Evolutionary conservation across 495 filamentous ascomycete species (phyloP).

Genomic region (Oleoguttula mirabilis): DNA sequence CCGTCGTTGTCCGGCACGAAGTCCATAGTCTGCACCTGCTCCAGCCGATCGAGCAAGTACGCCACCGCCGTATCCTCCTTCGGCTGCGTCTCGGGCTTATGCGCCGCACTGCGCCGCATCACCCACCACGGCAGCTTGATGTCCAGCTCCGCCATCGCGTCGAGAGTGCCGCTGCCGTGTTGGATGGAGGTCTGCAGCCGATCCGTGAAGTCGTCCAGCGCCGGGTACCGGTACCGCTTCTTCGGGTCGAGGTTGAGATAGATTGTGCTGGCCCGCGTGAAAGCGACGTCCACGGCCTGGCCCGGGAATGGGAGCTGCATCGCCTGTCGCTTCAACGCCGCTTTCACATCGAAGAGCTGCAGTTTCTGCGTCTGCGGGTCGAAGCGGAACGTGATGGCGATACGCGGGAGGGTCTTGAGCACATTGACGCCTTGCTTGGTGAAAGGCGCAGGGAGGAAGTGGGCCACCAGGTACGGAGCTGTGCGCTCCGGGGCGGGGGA

Average conservation of each 20-base stretch:
- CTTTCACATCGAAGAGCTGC: not conserved
- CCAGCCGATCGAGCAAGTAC: conserved; percentile 10
- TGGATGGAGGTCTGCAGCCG: not conserved
- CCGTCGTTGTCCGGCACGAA: not conserved
- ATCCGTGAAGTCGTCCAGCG: too few relatives aligned
- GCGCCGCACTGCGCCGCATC: too few relatives aligned
- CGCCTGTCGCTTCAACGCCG: not conserved
- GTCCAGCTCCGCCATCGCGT: not conserved
- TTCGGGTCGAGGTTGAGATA: not conserved
- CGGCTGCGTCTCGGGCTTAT: not conserved
- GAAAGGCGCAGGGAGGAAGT: conserved; percentile 10
- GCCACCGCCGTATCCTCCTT: not conserved
- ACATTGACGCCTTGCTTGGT: not conserved
- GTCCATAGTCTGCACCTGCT: conserved; percentile 1
- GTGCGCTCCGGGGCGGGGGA: not conserved
- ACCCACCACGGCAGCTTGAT: not conserved
- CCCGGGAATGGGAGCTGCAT: not conserved
- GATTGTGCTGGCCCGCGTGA: not conserved
- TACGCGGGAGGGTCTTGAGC: conserved; percentile 1
- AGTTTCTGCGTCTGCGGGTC: not conserved
- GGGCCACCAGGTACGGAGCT: conserved; percentile 5
- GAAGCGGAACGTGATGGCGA: not conserved
- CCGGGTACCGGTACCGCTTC: too few relatives aligned
- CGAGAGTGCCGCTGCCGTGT: not conserved
- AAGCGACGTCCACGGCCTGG: not conserved